Base-by-base conservation (phyloP, 2,329 filamentous ascomycete genomes). In the Exophiala oligosperma region DNA sequence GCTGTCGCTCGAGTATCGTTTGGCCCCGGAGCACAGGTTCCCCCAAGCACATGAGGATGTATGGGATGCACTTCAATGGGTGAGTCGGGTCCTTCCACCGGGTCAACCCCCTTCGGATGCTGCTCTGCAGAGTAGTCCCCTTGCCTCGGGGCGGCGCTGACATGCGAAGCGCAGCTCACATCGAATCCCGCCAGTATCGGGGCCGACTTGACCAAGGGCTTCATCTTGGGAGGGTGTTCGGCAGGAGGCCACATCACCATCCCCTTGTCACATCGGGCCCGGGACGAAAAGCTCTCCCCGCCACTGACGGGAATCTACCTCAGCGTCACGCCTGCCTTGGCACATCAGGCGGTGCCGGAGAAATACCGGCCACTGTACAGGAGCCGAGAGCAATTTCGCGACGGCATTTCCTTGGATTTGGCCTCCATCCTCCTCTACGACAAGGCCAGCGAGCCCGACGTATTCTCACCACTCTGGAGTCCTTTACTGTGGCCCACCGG, bases 171-270 rank as follows among this genome's bases (percentile, higher is more conserved):
- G 17, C 12, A 23, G 29, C 2, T 8, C n/a, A 5, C 38, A 11
- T 41, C 38, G 14, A 28, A 41, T 41, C 49, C 63, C 80, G 2
- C 71, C 69, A 5, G 26, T 28, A 28, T 28, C 26, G 26, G 26
- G 4, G 73, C 74, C 9, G 71, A 79, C 51, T 71, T 74, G 0
- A 65, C 67, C 7, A 70, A 69, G 12, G 79, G 78, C 0, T 81
- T 81, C 60, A 55, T 81, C 14, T 50, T 80, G 4, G 78, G 77
- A n/a, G 79, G 79, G 1, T 70, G 72, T 2, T 79, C 75, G n/a
- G 76, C 79, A 0, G 79, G 78, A 8, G 77, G 65, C 1, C 72
- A 69, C 61, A 71, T 79, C 53, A 67, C 73, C 1, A 68, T 74
- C 21, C 69, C 70, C 4, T 57, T 74, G 17, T 70, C 69, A 0